phyloP scores from a whole-genome alignment of 805 yeast species.

The Schizosaccharomyces cryophilus region DNA sequence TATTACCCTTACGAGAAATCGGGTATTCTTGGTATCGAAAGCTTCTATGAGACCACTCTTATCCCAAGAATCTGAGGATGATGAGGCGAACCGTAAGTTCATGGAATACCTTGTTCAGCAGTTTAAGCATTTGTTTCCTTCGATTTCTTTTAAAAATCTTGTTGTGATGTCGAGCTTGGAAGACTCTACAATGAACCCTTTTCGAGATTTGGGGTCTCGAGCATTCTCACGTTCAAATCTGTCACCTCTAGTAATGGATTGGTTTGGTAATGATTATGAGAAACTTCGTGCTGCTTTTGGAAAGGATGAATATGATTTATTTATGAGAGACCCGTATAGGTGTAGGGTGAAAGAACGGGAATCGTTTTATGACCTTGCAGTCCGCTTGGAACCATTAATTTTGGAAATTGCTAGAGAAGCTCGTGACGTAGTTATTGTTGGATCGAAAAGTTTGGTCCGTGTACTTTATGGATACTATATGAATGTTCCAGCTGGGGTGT shows the following conservation, averaged over 20 bases:
- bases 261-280: background rate
- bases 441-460: conserved; percentile 72
- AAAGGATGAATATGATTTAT: conserved; percentile 49
- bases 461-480: conserved; percentile 84
- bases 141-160: background rate
- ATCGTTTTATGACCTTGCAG: conserved; percentile 86
- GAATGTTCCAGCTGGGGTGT: conserved; percentile 45
- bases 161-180: background rate
- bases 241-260: background rate
- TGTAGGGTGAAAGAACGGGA: conserved; percentile 81
- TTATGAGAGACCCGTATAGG: conserved; percentile 64
- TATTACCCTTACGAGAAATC: background rate
- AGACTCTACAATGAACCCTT: background rate
- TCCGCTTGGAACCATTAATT: conserved; percentile 75
- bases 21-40: background rate
- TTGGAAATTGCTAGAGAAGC: conserved; percentile 76
- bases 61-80: conserved; percentile 18
- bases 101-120: background rate
- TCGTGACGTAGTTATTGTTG: conserved; percentile 65
- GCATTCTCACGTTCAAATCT: background rate
- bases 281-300: conserved; percentile 69
- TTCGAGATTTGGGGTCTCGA: background rate
- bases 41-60: background rate
- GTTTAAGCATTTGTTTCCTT: background rate
- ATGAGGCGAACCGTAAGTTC: background rate